Percentiles rank a stretch among this genome's conserved stretches.
Conservation (phyloP, 768 basidiomycete species). For the Pleurotus cornucopiae region DNA sequence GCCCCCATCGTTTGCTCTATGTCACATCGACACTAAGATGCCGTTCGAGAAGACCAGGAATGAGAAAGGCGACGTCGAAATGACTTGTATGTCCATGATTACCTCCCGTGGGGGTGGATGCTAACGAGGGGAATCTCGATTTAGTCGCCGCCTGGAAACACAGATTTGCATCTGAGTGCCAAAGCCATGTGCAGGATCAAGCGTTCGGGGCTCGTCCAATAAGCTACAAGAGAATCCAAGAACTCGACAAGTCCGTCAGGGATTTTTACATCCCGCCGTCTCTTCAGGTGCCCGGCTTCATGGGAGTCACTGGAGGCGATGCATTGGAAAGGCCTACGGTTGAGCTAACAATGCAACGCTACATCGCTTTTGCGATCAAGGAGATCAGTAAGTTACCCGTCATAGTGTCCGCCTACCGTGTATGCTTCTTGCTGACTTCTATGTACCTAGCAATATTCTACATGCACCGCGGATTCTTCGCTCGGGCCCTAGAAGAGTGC, state of each 20-base stretch:
- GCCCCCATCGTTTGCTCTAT: conserved; percentile 58
- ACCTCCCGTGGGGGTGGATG: conserved; percentile 7
- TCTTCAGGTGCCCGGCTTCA: conserved; percentile 61
- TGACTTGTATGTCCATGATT: conserved; percentile 47
- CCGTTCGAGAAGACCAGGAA: conserved; percentile 43
- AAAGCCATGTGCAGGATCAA: conserved; percentile 62
- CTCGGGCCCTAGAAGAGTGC: conserved; percentile 60
- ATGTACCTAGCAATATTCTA: conserved; percentile 49
- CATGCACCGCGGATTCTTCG: conserved; percentile 74
- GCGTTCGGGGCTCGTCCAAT: conserved; percentile 63
- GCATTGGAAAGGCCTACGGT: conserved; percentile 45
- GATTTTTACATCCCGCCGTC: conserved; percentile 61
- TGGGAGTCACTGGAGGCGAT: conserved; percentile 36
- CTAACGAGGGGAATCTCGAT: conserved; percentile 1
- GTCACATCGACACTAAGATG: conserved; percentile 53
- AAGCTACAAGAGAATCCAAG: conserved; percentile 55
- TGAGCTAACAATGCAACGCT: conserved; percentile 64
- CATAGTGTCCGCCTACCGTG: conserved; percentile 13
- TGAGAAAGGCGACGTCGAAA: conserved; percentile 49
- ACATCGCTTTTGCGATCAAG: conserved; percentile 61
- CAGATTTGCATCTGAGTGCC: conserved; percentile 55
- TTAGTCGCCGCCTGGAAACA: conserved; percentile 70
- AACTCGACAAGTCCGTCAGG: conserved; percentile 64
- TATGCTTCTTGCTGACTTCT: conserved; percentile 14
- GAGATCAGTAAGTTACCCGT: conserved; percentile 42